Evolutionary conservation across 495 filamentous ascomycete species (phyloP), one percentile per base, ranked within the genome.

Genomic region (Podospora fimiseda): DNA sequence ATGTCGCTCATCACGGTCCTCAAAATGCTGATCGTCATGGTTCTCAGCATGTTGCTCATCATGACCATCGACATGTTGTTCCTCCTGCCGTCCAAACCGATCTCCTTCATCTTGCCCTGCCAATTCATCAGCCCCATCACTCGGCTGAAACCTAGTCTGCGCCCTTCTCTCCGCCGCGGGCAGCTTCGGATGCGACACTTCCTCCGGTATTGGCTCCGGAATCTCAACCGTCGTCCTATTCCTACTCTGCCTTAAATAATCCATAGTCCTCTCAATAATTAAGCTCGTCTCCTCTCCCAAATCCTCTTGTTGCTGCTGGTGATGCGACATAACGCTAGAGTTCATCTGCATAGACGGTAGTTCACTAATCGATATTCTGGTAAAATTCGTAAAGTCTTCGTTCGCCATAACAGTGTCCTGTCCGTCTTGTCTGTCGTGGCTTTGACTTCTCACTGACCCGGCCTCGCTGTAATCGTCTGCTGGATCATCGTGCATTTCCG

Each of bases 351-450:
- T 67, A 0, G 73, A 75, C 2, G 67, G 68, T 24, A 78, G 56
- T 9, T 73, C 75, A 36, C 65, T 63, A 2, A 76, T 52, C 27
- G 68, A 69, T 37, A 78, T 76, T 72, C 75, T 75, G 44, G 71
- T 78, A 54, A 78, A 78, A 18, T 74, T 73, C 22, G 27, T 33
- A 11, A 33, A 33, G 11, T 75, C 74, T 3, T 20, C 44, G 4
- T 65, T 66, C 7, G 73, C 63, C 47, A 69, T 60, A 24, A 74
- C 56, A 0, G 73, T 76, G 39, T 78, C 71, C 37, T 74, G 67
- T 11, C 41, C 36, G 13, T 56, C 55, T 2, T 50, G 42, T 13
- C 20, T 21, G 8, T 9, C 47, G 4, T 20, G 47, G 15, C 53
- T 19, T 2, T 59, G 53, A 23, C 59, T 56, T 2, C 18, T 14